Conservation (phyloP, 306 rosid genomes). For the Dalbergia cultrata region DNA sequence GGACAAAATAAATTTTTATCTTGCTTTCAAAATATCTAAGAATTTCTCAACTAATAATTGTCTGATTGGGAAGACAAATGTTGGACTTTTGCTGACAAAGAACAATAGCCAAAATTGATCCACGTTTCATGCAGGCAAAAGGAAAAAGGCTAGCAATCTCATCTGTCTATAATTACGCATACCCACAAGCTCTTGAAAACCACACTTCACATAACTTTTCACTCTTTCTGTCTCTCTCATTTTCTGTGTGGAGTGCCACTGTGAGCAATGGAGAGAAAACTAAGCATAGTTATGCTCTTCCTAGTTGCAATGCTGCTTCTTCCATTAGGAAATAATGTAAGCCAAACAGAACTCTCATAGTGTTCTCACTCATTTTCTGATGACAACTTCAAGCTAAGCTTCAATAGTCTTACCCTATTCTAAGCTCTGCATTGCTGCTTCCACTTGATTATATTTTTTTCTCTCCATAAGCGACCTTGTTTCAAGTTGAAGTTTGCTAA, state of each 20-base stretch:
- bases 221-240: background rate
- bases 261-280: constrained; percentile 60
- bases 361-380: constrained; percentile 15
- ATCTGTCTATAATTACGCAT: constrained; percentile 34
- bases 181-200: constrained; percentile 26
- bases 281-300: constrained; percentile 41
- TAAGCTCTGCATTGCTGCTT: constrained; percentile 10
- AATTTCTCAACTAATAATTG: background rate
- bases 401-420: constrained; percentile 19
- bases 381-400: background rate
- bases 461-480: background rate
- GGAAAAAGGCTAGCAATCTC: constrained; percentile 10
- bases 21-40: too few relatives aligned
- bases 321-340: constrained; percentile 62
- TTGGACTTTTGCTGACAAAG: constrained; percentile 18
- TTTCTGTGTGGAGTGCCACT: constrained; percentile 28
- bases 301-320: constrained; percentile 51
- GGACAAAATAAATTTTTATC: too few relatives aligned
- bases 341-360: constrained; percentile 27
- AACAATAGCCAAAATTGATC: constrained; percentile 1
- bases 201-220: constrained; percentile 11
- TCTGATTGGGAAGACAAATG: constrained; percentile 39
- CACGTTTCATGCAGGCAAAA: constrained; percentile 44
- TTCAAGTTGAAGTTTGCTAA: background rate
- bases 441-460: background rate